Base-by-base conservation (phyloP, 164 flowering plant species). In the Stephania cephalantha region DNA sequence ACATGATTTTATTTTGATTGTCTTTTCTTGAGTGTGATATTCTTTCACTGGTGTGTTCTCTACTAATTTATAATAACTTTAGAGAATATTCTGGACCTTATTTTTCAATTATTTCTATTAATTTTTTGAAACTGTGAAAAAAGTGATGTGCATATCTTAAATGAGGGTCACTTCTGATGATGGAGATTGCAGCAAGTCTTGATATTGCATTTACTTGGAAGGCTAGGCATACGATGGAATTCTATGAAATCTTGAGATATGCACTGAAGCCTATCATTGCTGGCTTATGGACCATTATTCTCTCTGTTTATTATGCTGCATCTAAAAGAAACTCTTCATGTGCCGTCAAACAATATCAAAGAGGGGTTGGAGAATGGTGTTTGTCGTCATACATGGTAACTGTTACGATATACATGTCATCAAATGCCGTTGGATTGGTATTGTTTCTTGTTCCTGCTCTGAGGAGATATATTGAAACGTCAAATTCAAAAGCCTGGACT, bases 121-220 rank as follows among this genome's bases (percentile, higher is more conserved):
- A 17, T 58, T 58, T 18, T 17, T 3, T 17, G 65, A 58, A 58
- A 58, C n/a, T 58, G 65, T 20, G n/a, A 58, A 17, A 35, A 58
- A 58, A 58, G 65, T 58, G 7, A 15, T 58, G 0, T 18, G 4
- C 17, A 70, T 46, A n/a, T 50, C 65, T 74, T 48, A 78, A 69
- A 25, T 74, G 64, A 44, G 25, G 63, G 50, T 46, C 30, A 50
- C 53, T 48, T 48, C 53, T 48, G 70, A 44, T 42, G 63, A 52
- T 46, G 30, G 42, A 44, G 50, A 50, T 76, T 90, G 86, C 91
- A 95, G 99, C 89, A 42, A 83, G 84, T 75, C 89, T 95, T 77
- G 99, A 95, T 76, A 88, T 95, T 80, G 76, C 76, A 74, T 93
- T 95, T 76, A 88, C 89, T 64, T 93, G 99, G 99, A 93, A 92